Evolutionary conservation across 495 filamentous ascomycete genomes (phyloP).

Genomic region (Parathielavia hyrcaniae): DNA sequence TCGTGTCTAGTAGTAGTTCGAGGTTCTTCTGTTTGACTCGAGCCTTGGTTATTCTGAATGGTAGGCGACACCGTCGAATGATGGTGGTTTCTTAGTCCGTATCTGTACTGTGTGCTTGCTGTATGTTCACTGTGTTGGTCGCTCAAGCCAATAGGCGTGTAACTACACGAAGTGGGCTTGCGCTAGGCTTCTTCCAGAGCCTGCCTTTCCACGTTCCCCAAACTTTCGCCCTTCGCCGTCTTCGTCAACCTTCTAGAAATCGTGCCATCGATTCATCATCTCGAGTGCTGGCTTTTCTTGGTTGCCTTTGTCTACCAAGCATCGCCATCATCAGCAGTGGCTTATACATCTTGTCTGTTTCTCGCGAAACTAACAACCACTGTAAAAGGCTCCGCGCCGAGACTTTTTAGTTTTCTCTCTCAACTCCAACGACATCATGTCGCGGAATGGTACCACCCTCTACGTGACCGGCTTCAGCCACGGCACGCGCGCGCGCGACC

Average conservation of each 20-base stretch:
- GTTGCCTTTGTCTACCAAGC: slow-evolving; percentile 8
- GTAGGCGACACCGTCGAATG: too few species aligned
- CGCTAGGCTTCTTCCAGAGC: slow-evolving; percentile 12
- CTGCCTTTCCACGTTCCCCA: slow-evolving; percentile 16
- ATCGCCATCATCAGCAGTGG: background rate
- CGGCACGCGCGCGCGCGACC: slow-evolving; percentile 97
- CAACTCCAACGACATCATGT: slow-evolving; percentile 53
- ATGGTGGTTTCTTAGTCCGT: too few species aligned
- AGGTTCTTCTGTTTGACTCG: too few species aligned
- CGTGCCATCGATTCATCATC: slow-evolving; percentile 6
- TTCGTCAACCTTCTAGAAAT: slow-evolving; percentile 7
- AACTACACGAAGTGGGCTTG: slow-evolving; percentile 2
- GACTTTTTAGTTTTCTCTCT: too few species aligned
- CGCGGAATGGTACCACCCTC: slow-evolving; percentile 86
- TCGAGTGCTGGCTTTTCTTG: slow-evolving; percentile 12
- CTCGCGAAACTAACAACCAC: background rate
- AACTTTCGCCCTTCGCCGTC: slow-evolving; percentile 14
- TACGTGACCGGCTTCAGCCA: slow-evolving; percentile 98
- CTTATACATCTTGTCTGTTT: background rate
- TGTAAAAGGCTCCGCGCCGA: too few species aligned
- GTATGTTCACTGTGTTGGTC: too few species aligned
- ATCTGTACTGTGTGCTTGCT: too few species aligned
- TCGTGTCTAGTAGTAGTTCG: too few species aligned
- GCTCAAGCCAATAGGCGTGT: slow-evolving; percentile 5
- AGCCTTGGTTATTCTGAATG: too few species aligned